A percentile compares a stretch with the other conserved stretches of the same genome.
Conservation (phyloP, 768 basidiomycete species). For the Lentinula sp. region DNA sequence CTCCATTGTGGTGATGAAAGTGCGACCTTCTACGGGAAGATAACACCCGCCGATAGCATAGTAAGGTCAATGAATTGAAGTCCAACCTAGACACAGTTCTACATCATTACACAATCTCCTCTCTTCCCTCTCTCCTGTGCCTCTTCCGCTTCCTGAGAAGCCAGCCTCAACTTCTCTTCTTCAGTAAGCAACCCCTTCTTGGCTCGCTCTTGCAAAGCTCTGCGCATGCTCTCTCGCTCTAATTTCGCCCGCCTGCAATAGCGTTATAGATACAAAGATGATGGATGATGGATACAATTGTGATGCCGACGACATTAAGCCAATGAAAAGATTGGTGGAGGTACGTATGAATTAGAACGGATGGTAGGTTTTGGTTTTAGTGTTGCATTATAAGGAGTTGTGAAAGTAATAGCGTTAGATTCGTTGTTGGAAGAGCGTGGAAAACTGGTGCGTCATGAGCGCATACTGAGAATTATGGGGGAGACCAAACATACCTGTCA, state of each 20-base stretch:
- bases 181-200: slow-evolving; percentile 63
- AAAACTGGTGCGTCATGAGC: slow-evolving; percentile 63
- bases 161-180: slow-evolving; percentile 47
- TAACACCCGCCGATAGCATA: too few relatives aligned
- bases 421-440: slow-evolving; percentile 15
- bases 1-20: too few relatives aligned
- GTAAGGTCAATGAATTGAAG: too few relatives aligned
- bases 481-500: slow-evolving; percentile 57
- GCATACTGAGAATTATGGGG: slow-evolving; percentile 31
- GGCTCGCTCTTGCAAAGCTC: slow-evolving; percentile 67
- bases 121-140: slow-evolving; percentile 18
- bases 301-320: slow-evolving; percentile 38
- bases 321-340: slow-evolving; percentile 59
- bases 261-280: slow-evolving; percentile 13
- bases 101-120: slow-evolving; percentile 38
- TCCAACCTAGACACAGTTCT: slow-evolving; percentile 11
- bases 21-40: too few relatives aligned
- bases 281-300: slow-evolving; percentile 18
- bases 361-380: slow-evolving; percentile 26
- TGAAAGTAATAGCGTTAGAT: slow-evolving; percentile 9
- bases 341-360: slow-evolving; percentile 47
- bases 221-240: slow-evolving; percentile 64
- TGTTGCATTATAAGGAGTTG: slow-evolving; percentile 21
- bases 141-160: slow-evolving; percentile 35
- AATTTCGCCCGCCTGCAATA: slow-evolving; percentile 60